A percentile compares a stretch with the other conserved stretches of the same genome.
Conservation (phyloP, 306 rosid species). For the Castanea sativa region DNA sequence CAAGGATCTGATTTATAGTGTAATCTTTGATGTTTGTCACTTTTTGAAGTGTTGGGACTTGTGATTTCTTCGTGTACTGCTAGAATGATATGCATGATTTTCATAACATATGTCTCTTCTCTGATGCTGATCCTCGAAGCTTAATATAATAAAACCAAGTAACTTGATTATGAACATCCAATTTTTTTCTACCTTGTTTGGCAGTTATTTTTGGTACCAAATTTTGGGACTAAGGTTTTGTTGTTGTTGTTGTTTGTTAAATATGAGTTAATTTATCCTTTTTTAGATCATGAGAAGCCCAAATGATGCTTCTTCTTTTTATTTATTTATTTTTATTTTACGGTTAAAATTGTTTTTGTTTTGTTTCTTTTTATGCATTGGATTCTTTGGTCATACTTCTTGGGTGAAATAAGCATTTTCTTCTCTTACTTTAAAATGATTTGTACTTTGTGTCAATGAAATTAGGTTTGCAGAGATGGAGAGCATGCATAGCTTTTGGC, state of each 20-base stretch:
- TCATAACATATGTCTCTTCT: neutral
- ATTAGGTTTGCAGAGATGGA: constrained; percentile 61
- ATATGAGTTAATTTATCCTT: too few species aligned
- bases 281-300: neutral
- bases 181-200: neutral
- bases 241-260: too few species aligned
- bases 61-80: neutral
- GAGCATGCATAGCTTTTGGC: constrained; percentile 86
- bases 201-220: neutral
- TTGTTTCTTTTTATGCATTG: neutral
- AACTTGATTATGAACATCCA: neutral
- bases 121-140: neutral
- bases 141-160: neutral
- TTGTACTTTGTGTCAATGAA: constrained; percentile 12
- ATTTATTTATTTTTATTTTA: neutral
- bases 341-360: neutral
- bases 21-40: neutral
- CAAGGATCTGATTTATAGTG: neutral
- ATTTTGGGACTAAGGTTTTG: too few species aligned
- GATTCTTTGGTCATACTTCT: neutral
- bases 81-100: neutral
- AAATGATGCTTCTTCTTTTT: neutral
- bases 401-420: neutral
- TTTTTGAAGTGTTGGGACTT: neutral
- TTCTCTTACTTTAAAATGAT: constrained; percentile 1